These are phyloP conservation scores for Helotiales sp. DNA, from an alignment of 2,329 filamentous ascomycete genomes.

Conservation along the genomic window DNA sequence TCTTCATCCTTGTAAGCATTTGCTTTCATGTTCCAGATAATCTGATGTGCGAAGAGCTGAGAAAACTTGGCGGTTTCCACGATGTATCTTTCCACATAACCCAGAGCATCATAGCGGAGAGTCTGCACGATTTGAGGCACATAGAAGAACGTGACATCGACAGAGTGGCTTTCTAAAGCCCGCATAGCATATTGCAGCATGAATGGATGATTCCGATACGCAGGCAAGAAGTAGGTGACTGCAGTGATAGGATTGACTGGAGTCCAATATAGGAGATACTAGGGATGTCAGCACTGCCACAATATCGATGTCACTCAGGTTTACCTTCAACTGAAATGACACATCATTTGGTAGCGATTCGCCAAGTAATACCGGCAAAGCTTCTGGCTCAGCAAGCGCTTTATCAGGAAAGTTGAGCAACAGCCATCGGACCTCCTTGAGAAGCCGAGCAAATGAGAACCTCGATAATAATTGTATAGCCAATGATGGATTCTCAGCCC, in stretches of 20 bases:
- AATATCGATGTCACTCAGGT: background rate
- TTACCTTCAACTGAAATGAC: slow-evolving; percentile 78
- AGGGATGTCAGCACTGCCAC: slow-evolving; percentile 32
- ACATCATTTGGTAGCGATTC: slow-evolving; percentile 76
- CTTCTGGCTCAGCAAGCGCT: slow-evolving; percentile 78
- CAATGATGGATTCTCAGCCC: slow-evolving; percentile 80
- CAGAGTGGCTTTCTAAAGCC: slow-evolving; percentile 86
- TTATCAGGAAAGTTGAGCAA: slow-evolving; percentile 82
- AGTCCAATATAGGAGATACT: slow-evolving; percentile 92
- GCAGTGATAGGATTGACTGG: slow-evolving; percentile 91
- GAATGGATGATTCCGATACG: slow-evolving; percentile 88
- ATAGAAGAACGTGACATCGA: slow-evolving; percentile 99
- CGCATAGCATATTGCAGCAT: slow-evolving; percentile 96
- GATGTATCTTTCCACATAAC: slow-evolving; percentile 95
- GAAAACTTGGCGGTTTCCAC: slow-evolving; percentile 96
- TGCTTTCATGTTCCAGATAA: slow-evolving; percentile 99
- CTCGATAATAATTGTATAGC: slow-evolving; percentile 82
- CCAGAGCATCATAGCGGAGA: slow-evolving; percentile 86
- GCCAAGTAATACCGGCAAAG: slow-evolving; percentile 79
- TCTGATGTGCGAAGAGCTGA: slow-evolving; percentile 98
- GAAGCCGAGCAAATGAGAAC: slow-evolving; percentile 73
- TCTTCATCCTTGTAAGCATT: slow-evolving; percentile 98
- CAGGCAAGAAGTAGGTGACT: slow-evolving; percentile 88
- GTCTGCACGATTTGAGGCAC: slow-evolving; percentile 98
- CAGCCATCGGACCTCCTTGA: slow-evolving; percentile 74